These are phyloP conservation scores for Avena insularis DNA, from an alignment of 176 grass and related monocot genomes.

Conservation along the genomic window DNA sequence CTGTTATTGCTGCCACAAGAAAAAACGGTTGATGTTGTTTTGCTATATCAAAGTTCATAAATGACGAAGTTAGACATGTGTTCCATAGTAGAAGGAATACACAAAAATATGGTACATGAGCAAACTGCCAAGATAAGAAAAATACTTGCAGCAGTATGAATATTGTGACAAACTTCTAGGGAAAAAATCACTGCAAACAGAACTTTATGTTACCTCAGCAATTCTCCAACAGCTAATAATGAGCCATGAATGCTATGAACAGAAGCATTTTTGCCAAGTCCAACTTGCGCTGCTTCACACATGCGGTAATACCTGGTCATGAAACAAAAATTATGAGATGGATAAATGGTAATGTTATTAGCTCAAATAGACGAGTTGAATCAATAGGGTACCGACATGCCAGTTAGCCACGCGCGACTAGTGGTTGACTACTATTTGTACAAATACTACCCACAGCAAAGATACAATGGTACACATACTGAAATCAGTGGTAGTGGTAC, in stretches of 20 bases:
- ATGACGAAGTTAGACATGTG: slow-evolving; percentile 9
- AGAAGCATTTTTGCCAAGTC: slow-evolving; percentile 92
- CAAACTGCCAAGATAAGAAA: slow-evolving; percentile 36
- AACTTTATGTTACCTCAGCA: slow-evolving; percentile 70
- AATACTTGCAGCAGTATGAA: not conserved
- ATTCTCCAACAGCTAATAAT: slow-evolving; percentile 93
- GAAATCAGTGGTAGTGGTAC: slow-evolving; percentile 23
- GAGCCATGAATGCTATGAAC: slow-evolving; percentile 99
- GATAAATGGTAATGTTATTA: slow-evolving; percentile 15
- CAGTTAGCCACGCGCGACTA: not conserved
- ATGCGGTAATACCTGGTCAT: slow-evolving; percentile 89
- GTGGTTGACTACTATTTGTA: slow-evolving; percentile 10
- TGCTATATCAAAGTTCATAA: slow-evolving; percentile 12
- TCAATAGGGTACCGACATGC: not conserved
- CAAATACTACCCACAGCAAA: not conserved
- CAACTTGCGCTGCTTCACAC: slow-evolving; percentile 98
- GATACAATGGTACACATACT: not conserved
- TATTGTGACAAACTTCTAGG: not conserved
- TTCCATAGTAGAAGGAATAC: slow-evolving; percentile 35
- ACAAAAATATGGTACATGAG: slow-evolving; percentile 9
- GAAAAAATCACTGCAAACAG: not conserved
- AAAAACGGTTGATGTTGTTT: not conserved
- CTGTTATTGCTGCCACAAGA: slow-evolving; percentile 21
- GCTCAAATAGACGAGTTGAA: slow-evolving; percentile 1
- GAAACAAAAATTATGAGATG: slow-evolving; percentile 36